Evolutionary conservation across 345 rosid species (phyloP).

Genomic region (Eucalyptus cloeziana): DNA sequence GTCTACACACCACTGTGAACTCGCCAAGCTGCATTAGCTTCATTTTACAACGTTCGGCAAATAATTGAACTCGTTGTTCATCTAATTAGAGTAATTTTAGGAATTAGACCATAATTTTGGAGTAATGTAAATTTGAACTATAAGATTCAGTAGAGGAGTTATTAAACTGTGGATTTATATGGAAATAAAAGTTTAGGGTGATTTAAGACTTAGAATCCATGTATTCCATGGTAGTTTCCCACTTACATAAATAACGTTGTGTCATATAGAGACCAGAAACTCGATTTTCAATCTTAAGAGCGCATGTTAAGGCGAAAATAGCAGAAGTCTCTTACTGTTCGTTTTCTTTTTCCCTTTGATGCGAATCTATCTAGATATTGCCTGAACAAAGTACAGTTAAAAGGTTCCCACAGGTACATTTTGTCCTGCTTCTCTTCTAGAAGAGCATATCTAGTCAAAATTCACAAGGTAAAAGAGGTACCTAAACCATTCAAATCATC

Average conservation of each 20-base stretch:
- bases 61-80: not conserved
- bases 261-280: not conserved
- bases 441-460: not conserved
- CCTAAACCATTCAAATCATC: not conserved
- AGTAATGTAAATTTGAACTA: not conserved
- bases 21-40: not conserved
- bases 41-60: rapidly evolving
- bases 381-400: too few species aligned
- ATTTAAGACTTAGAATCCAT: too few species aligned
- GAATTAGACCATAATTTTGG: not conserved
- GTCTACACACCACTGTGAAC: rapidly evolving
- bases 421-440: not conserved
- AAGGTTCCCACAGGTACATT: too few species aligned
- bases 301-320: not conserved
- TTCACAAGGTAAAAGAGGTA: not conserved
- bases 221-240: too few species aligned
- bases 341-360: not conserved
- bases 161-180: too few species aligned
- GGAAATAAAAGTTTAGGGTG: not conserved
- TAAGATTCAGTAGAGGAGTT: not conserved
- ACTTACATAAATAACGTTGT: too few species aligned
- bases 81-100: not conserved
- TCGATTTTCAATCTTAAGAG: not conserved
- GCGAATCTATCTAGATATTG: too few species aligned
- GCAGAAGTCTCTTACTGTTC: not conserved